Evolutionary conservation across 2,329 filamentous ascomycete genomes (phyloP).

Genomic region (Aspergillus sp.): DNA sequence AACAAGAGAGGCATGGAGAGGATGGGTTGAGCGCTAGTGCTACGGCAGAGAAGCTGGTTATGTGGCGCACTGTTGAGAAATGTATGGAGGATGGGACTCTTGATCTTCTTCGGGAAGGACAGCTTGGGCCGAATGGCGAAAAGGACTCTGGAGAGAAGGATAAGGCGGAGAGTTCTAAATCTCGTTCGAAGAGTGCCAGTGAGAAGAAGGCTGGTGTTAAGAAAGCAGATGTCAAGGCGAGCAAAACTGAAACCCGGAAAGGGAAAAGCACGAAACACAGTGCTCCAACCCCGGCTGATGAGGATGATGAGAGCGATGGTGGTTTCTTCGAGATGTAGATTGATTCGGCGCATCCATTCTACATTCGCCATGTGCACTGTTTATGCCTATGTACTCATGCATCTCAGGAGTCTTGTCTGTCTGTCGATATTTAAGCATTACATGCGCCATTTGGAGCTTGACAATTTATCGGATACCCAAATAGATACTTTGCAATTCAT

Average conservation of each 20-base stretch:
- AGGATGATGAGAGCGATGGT: slow-evolving; percentile 37
- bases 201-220: slow-evolving; percentile 13
- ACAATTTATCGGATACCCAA: slow-evolving; percentile 19
- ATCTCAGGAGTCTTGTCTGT: slow-evolving; percentile 20
- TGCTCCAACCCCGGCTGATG: slow-evolving; percentile 7
- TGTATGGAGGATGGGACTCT: slow-evolving; percentile 46
- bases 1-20: slow-evolving; percentile 17
- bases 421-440: slow-evolving; percentile 1
- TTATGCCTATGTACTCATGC: slow-evolving; percentile 3
- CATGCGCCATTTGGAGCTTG: neutral
- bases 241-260: slow-evolving; percentile 7
- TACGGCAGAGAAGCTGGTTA: slow-evolving; percentile 35
- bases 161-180: neutral
- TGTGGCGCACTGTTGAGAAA: slow-evolving; percentile 48
- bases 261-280: slow-evolving; percentile 5
- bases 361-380: neutral
- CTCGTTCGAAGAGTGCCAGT: slow-evolving; percentile 3
- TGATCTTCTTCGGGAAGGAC: slow-evolving; percentile 43
- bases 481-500: slow-evolving; percentile 7
- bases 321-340: slow-evolving; percentile 41
- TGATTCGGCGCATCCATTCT: neutral
- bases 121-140: slow-evolving; percentile 25
- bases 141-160: slow-evolving; percentile 10
- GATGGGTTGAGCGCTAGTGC: slow-evolving; percentile 20
- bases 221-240: slow-evolving; percentile 9